These are phyloP conservation scores for Clonostachys chloroleuca DNA, from an alignment of 2,329 filamentous ascomycete species.

Conservation along the genomic window DNA sequence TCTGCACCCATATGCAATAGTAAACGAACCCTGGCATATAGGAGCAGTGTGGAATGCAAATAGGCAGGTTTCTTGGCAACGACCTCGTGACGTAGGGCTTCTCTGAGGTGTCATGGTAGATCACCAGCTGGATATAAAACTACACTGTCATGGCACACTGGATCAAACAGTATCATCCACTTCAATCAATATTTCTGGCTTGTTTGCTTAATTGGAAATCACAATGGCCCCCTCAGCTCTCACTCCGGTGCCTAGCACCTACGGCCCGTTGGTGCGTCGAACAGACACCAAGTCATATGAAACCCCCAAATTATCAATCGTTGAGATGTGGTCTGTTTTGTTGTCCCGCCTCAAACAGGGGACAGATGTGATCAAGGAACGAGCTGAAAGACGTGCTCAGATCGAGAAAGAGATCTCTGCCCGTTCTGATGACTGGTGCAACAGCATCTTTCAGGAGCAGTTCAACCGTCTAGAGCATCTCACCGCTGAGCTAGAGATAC, in stretches of 20 bases:
- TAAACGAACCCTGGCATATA: too few relatives aligned
- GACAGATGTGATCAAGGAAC: conserved; percentile 1
- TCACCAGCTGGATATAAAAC: too few relatives aligned
- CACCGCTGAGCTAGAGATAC: conserved; percentile 3
- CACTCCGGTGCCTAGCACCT: neutral
- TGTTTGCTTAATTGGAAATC: too few relatives aligned
- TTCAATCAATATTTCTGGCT: too few relatives aligned
- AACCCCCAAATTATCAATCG: conserved; percentile 3
- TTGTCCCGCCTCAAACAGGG: conserved; percentile 1
- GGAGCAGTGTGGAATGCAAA: too few relatives aligned
- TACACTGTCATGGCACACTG: too few relatives aligned
- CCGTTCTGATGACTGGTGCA: conserved; percentile 4
- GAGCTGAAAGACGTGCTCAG: conserved; percentile 1
- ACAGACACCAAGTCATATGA: conserved; percentile 1
- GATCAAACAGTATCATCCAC: too few relatives aligned
- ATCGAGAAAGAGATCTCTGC: conserved; percentile 3
- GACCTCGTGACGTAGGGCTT: too few relatives aligned
- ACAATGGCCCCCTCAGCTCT: neutral
- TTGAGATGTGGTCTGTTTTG: neutral
- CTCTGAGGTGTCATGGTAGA: too few relatives aligned
- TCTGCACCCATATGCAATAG: too few relatives aligned
- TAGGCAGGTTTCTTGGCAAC: too few relatives aligned
- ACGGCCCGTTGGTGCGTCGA: neutral
- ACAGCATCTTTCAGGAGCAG: neutral
- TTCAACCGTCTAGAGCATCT: neutral